These are phyloP conservation scores for Clarireedia paspali DNA, from an alignment of 2,329 filamentous ascomycete genomes.

Conservation along the genomic window DNA sequence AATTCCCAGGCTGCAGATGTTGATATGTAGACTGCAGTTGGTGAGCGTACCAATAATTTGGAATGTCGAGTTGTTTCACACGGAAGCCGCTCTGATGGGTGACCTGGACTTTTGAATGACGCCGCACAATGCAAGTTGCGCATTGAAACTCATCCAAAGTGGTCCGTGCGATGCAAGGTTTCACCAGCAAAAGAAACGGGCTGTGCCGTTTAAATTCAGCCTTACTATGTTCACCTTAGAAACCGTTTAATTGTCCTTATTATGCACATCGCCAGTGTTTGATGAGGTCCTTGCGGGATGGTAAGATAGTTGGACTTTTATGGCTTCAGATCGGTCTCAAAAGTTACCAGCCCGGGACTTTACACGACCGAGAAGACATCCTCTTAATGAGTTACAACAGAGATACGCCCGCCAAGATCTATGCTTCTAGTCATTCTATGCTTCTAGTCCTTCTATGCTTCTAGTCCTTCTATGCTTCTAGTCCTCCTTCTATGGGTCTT, in stretches of 20 bases:
- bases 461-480: neutral
- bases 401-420: neutral
- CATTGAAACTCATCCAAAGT: neutral
- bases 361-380: too few relatives aligned
- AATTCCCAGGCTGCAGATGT: neutral
- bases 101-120: slow-evolving; percentile 1
- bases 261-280: neutral
- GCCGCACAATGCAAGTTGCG: neutral
- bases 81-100: slow-evolving; percentile 1
- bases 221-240: neutral
- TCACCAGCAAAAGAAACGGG: neutral
- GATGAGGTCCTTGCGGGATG: too few relatives aligned
- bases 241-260: neutral
- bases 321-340: too few relatives aligned
- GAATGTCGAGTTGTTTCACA: neutral
- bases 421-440: neutral
- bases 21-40: neutral
- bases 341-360: too few relatives aligned
- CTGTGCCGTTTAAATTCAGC: neutral
- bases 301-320: too few relatives aligned
- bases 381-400: too few relatives aligned
- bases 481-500: neutral
- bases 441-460: neutral
- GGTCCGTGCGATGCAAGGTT: slow-evolving; percentile 5
- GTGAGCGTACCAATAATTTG: neutral